phyloP scores from a whole-genome alignment of 1,284 basidiomycete species.

The Rhizopogon parksii region DNA sequence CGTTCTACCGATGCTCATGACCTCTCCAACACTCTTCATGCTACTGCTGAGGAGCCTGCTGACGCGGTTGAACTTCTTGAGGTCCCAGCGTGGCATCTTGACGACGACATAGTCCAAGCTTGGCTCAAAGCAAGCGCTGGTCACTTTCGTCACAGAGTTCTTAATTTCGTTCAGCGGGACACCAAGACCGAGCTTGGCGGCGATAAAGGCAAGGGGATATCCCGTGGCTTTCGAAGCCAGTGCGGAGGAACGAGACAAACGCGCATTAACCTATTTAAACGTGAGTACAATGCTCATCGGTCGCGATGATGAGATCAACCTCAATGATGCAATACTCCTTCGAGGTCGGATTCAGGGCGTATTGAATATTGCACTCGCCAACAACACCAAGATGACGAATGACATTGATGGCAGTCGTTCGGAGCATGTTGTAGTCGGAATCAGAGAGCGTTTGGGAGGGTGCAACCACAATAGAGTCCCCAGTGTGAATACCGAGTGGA shows the following conservation, averaged over 20 bases:
- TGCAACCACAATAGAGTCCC: conserved; percentile 98
- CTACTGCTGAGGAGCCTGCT: conserved; percentile 83
- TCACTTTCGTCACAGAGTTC: conserved; percentile 95
- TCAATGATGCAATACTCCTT: conserved; percentile 99
- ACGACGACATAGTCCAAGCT: conserved; percentile 96
- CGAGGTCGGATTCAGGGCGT: conserved; percentile 91
- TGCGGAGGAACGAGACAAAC: conserved; percentile 95
- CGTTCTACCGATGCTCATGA: conserved; percentile 97
- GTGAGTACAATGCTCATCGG: conserved; percentile 1
- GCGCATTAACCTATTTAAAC: conserved; percentile 82
- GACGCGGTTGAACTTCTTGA: conserved; percentile 95
- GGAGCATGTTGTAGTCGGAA: conserved; percentile 97
- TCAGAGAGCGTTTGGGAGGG: conserved; percentile 98
- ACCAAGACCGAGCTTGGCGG: conserved; percentile 93
- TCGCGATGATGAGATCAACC: conserved; percentile 32
- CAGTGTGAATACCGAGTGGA: conserved; percentile 96
- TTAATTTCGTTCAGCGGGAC: conserved; percentile 97
- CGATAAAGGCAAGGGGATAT: conserved; percentile 97
- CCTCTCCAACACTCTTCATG: conserved; percentile 99
- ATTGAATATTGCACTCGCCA: conserved; percentile 99
- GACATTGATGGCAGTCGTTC: conserved; percentile 96
- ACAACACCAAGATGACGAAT: conserved; percentile 96
- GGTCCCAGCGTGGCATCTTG: conserved; percentile 98
- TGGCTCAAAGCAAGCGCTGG: conserved; percentile 96
- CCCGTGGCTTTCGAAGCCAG: conserved; percentile 98